Percentiles rank a stretch among this genome's conserved stretches.
Conservation (phyloP, 345 rosid genomes). For the Populus simonii region DNA sequence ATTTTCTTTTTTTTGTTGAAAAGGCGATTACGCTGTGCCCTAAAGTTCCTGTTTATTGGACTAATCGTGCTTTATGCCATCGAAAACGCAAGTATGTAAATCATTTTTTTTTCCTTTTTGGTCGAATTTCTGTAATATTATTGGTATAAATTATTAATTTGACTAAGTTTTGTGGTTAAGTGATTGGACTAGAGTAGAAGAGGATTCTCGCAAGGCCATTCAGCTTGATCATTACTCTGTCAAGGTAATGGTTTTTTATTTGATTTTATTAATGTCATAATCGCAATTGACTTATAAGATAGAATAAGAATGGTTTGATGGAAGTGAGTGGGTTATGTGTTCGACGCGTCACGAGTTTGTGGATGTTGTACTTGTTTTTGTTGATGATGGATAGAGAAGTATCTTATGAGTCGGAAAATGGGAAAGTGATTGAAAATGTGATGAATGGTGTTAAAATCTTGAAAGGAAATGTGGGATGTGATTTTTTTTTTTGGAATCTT, state of each 20-base stretch:
- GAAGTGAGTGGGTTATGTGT: too few species aligned
- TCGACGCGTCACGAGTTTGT: too few species aligned
- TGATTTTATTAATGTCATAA: too few species aligned
- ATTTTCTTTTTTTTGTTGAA: background rate
- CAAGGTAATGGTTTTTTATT: conserved; percentile 43
- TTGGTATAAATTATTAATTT: background rate
- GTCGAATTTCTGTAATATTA: background rate
- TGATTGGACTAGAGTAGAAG: conserved; percentile 81
- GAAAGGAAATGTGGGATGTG: too few species aligned
- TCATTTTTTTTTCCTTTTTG: background rate
- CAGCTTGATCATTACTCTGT: conserved; percentile 62
- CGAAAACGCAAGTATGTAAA: conserved; percentile 74
- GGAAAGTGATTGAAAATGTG: too few species aligned
- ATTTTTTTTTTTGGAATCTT: too few species aligned
- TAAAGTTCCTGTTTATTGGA: conserved; percentile 76
- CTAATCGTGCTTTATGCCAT: conserved; percentile 92
- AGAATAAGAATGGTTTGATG: too few species aligned
- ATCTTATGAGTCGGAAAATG: too few species aligned
- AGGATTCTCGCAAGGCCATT: conserved; percentile 74
- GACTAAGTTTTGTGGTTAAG: conserved; percentile 30
- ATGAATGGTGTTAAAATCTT: too few species aligned
- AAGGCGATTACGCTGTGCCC: conserved; percentile 91
- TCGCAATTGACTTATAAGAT: too few species aligned
- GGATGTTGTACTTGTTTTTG: too few species aligned
- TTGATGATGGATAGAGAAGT: too few species aligned